A percentile compares a stretch with the other conserved stretches of the same genome.
These are phyloP conservation scores for Neonectria neomacrospora DNA, from an alignment of 2,329 filamentous ascomycete genomes.

Conservation along the genomic window DNA sequence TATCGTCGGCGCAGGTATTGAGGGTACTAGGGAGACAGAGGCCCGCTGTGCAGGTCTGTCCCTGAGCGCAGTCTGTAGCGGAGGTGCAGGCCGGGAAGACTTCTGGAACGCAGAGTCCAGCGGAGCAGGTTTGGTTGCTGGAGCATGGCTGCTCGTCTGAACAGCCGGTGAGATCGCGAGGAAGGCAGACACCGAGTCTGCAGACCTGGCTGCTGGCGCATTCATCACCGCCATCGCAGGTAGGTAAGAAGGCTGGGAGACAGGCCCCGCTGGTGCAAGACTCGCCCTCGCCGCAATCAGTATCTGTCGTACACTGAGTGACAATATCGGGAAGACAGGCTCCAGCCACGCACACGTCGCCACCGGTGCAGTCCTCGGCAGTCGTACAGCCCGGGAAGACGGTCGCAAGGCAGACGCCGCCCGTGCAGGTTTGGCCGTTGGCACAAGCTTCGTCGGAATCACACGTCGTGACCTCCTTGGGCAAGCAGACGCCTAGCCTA, in stretches of 20 bases:
- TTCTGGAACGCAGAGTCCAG: slow-evolving; percentile 15
- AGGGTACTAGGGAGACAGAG: slow-evolving; percentile 14
- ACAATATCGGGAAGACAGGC: slow-evolving; percentile 15
- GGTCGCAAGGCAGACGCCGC: slow-evolving; percentile 12
- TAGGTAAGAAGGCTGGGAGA: slow-evolving; percentile 5
- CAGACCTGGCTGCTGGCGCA: slow-evolving; percentile 16
- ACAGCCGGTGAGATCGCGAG: slow-evolving; percentile 13
- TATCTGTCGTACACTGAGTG: background rate
- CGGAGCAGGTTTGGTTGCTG: slow-evolving; percentile 11
- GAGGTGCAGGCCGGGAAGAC: slow-evolving; percentile 6
- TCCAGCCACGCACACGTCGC: slow-evolving; percentile 9
- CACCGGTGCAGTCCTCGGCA: background rate
- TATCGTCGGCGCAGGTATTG: background rate
- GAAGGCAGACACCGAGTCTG: slow-evolving; percentile 15
- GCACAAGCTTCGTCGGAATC: background rate
- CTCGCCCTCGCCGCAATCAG: background rate
- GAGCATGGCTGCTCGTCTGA: background rate
- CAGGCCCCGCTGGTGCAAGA: slow-evolving; percentile 10
- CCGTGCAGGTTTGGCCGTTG: slow-evolving; percentile 6
- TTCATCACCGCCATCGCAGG: slow-evolving; percentile 6
- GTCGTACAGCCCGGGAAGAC: slow-evolving; percentile 11
- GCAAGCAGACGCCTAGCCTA: slow-evolving; percentile 17
- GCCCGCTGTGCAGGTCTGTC: slow-evolving; percentile 14
- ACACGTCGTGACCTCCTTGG: background rate
- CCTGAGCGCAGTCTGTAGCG: slow-evolving; percentile 1